Base-by-base conservation (phyloP, 768 basidiomycete genomes). In the Kwoniella europaea region DNA sequence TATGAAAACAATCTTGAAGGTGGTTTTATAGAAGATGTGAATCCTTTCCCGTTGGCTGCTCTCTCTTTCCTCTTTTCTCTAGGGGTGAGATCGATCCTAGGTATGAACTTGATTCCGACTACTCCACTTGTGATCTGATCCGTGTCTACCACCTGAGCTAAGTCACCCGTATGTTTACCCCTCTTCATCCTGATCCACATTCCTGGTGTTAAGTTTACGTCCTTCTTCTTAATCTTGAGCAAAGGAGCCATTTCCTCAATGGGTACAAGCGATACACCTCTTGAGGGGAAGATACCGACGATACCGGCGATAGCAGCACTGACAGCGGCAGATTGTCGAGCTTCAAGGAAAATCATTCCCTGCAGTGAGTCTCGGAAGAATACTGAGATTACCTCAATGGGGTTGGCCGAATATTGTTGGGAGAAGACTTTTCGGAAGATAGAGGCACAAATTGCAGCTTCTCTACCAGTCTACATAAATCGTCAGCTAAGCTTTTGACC, bases 341-440 rank as follows among this genome's bases (percentile, higher is more conserved):
- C 94, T 85, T 99, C 97, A 58, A 99, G 90, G 80, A 98, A 99
- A 71, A 99, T 91, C 90, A 94, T 94, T 1, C 96, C 96, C 0
- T 92, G 90, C 2, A 99, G 86, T 2, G 95, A 95, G 82, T 98
- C 95, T 57, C 96, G 91, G 82, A 96, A 92, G 85, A 99, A 99
- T 6, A 93, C 94, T 9, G 97, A 93, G 56, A 92, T 86, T 75
- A 99, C 94, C n/a, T 88, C 88, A 52, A 98, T 88, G 0, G 94
- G 93, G 42, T 86, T 87, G 57, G 88, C 89, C 2, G 88, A 88
- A 82, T 90, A 91, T 82, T 96, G 92, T 24, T 91, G 86, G 77
- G 92, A 91, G 59, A 96, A 88, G 29, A 93, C 89, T 84, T 97
- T 98, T 68, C 94, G 90, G 88, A 97, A 94, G 61, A 99, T 89